These are phyloP conservation scores for Penicillium sp. DNA, from an alignment of 2,329 filamentous ascomycete species.

Conservation along the genomic window DNA sequence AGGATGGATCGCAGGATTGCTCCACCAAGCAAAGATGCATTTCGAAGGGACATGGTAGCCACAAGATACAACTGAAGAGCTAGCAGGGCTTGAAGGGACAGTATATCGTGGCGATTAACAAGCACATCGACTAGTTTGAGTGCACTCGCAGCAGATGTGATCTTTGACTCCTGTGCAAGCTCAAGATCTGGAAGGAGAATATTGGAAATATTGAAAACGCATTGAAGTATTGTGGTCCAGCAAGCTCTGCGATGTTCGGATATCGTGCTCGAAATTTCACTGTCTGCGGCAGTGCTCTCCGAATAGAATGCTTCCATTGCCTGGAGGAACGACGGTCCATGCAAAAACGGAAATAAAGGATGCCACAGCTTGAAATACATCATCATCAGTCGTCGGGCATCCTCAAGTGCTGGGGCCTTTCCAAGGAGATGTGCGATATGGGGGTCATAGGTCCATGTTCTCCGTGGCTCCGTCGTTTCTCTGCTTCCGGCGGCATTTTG, in stretches of 20 bases:
- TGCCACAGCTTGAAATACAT: slow-evolving; percentile 52
- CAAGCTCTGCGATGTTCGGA: slow-evolving; percentile 23
- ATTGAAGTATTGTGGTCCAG: slow-evolving; percentile 44
- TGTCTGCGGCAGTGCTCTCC: not conserved
- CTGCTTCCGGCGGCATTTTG: slow-evolving; percentile 15
- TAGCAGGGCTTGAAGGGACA: slow-evolving; percentile 48
- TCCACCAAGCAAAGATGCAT: slow-evolving; percentile 48
- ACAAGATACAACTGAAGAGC: slow-evolving; percentile 49
- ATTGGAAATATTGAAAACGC: slow-evolving; percentile 49
- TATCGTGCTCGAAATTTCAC: not conserved
- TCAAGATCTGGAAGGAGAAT: slow-evolving; percentile 29
- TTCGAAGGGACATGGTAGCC: slow-evolving; percentile 46
- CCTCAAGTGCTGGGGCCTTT: slow-evolving; percentile 23
- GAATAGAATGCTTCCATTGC: slow-evolving; percentile 44
- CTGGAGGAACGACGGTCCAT: slow-evolving; percentile 48
- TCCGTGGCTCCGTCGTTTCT: slow-evolving; percentile 6
- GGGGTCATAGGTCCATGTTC: slow-evolving; percentile 27
- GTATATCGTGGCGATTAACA: slow-evolving; percentile 40
- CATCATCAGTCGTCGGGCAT: slow-evolving; percentile 43
- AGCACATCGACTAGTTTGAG: slow-evolving; percentile 35
- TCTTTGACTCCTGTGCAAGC: slow-evolving; percentile 32
- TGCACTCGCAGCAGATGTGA: slow-evolving; percentile 37
- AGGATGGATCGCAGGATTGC: slow-evolving; percentile 46
- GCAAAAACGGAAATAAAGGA: slow-evolving; percentile 50
- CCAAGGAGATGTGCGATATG: slow-evolving; percentile 24